phyloP scores from a whole-genome alignment of 305 asterid species.

The Stenogyne calaminthoides region DNA sequence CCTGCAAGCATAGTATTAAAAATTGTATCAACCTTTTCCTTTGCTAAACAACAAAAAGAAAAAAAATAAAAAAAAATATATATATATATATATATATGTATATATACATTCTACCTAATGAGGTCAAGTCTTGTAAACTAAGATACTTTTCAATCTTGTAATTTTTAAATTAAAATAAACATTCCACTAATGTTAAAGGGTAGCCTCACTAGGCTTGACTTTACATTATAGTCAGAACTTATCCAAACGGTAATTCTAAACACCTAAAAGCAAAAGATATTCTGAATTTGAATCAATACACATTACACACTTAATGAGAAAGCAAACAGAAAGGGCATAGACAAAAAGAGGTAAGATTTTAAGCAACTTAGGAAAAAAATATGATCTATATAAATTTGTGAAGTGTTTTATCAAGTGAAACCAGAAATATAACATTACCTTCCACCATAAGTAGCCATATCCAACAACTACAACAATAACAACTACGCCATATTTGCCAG shows the following conservation, averaged over 20 bases:
- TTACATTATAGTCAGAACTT: not conserved
- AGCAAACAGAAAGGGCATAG: slow-evolving; percentile 15
- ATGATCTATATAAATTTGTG: not conserved
- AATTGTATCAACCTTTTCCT: slow-evolving; percentile 16
- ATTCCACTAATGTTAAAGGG: not conserved
- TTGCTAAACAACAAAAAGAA: not conserved
- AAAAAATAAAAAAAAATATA: too few species aligned
- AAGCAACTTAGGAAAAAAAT: slow-evolving; percentile 6
- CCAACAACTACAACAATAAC: slow-evolving; percentile 74
- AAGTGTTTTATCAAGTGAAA: slow-evolving; percentile 13
- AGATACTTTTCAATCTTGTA: not conserved
- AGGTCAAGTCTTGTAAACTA: not conserved
- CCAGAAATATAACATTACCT: slow-evolving; percentile 53
- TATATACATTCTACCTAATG: slow-evolving; percentile 11
- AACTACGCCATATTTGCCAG: slow-evolving; percentile 67
- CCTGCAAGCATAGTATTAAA: slow-evolving; percentile 54
- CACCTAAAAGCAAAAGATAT: slow-evolving; percentile 17
- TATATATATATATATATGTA: too few species aligned
- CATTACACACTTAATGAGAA: slow-evolving; percentile 15
- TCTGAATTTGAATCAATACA: not conserved
- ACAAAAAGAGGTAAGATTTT: not conserved
- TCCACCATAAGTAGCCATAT: slow-evolving; percentile 96
- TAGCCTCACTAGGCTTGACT: not conserved
- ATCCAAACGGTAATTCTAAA: not conserved
- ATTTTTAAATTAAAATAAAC: not conserved